Base-by-base conservation (phyloP, 371 early-diverging fungal species). In the Fennellomyces sp. region DNA sequence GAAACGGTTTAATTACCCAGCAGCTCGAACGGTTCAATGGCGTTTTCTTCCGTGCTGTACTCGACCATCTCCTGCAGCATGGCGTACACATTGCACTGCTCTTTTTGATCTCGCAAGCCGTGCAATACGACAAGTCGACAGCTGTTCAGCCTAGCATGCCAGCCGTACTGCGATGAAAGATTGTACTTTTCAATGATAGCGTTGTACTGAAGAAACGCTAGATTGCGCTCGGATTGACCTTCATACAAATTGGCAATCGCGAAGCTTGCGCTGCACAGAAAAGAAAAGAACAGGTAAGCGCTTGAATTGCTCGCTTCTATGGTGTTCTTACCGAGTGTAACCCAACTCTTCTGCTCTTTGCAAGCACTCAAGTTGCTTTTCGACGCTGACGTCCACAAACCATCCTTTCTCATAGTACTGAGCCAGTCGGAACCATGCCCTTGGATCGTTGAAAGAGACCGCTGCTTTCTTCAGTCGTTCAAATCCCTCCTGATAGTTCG, bases 291-390 rank as follows among this genome's bases (percentile, higher is more conserved):
- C 19, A 19, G 29, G 49, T 11, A 49, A 49, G 13, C 19, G 10
- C 21, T 10, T 35, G 23, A 12, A 15, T 26, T 13, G 8, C 28
- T 15, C 19, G 13, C 15, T 5, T 15, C 10, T 33, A 28, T 26
- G 17, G 5, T 21, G 1, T 57, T 17, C 60, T 59, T 72, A 76
- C 76, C 28, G 53, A 58, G 41, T 17, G 28, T 66, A 61, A 7
- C 70, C 70, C 15, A 70, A 26, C 3, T 21, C 25, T 50, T 62
- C 63, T 15, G 70, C 57, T 36, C 68, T 65, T 48, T 58, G 45
- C 13, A 76, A 42, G 61, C 76, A 76, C 1, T 36, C 50, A 28
- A 65, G 27, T 7, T 68, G 68, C 28, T 64, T 63, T 10, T 60
- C 54, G 13, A 51, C 27, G n/a, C 58, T 49, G 5, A 7, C 30